phyloP scores from a whole-genome alignment of 371 early-diverging fungal species.

The Lichtheimia ramosa region DNA sequence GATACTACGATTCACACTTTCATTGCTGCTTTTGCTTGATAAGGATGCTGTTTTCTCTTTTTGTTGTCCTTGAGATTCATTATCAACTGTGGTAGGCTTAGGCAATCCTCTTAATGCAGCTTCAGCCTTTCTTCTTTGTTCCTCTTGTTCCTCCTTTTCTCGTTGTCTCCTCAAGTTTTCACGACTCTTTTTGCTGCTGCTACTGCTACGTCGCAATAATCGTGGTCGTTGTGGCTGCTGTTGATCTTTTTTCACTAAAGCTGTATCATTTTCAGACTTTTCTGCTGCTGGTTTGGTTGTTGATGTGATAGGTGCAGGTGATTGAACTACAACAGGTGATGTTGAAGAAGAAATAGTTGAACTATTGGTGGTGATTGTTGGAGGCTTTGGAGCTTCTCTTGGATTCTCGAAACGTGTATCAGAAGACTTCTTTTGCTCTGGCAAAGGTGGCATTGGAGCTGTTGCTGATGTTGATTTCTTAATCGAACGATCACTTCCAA shows the following conservation, averaged over 20 bases:
- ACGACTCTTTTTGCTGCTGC: constrained; percentile 37
- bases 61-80: too few relatives aligned
- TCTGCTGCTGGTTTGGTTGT: not conserved
- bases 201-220: constrained; percentile 31
- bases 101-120: too few relatives aligned
- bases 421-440: constrained; percentile 5
- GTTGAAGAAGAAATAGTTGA: not conserved
- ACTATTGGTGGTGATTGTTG: not conserved
- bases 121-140: not conserved
- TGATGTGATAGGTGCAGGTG: too few relatives aligned
- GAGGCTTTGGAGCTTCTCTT: constrained; percentile 31
- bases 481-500: not conserved
- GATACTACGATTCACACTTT: not conserved
- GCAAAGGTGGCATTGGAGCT: constrained; percentile 2
- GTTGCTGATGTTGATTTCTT: not conserved
- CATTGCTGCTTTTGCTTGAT: not conserved
- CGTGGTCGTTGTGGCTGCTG: not conserved
- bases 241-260: too few relatives aligned
- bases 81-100: too few relatives aligned
- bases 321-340: too few relatives aligned
- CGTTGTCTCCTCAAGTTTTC: constrained; percentile 29
- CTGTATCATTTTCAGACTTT: not conserved
- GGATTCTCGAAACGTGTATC: constrained; percentile 30
- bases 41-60: too few relatives aligned
- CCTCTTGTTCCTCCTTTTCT: constrained; percentile 18